Evolutionary conservation across 1,284 basidiomycete species (phyloP), one percentile per base, ranked within the genome.

Genomic region (Heterobasidion parviporum): DNA sequence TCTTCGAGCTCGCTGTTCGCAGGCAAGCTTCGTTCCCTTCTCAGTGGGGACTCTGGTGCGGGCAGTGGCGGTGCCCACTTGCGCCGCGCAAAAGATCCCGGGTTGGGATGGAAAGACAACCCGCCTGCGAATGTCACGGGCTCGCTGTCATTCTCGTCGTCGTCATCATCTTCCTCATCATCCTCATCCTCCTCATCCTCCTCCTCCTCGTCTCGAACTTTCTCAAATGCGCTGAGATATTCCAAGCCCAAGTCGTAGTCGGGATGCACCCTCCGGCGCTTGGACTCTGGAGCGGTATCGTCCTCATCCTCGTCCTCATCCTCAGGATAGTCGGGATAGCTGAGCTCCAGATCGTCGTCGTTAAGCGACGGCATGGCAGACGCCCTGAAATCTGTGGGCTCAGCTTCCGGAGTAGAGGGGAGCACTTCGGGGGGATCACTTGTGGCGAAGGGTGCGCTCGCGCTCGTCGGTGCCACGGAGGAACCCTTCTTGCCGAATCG

Each of bases 401-500:
- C 9, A 15, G 16, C 48, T 2, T 50, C 2, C 48, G 16, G 16
- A 15, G 16, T 18, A 33, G 15, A 20, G 18, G 20, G 43, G 46
- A 45, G 53, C 61, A 57, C 68, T 60, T 68, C 69, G 67, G 38
- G 64, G 33, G 56, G 58, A 38, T 69, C 69, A 26, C 26, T 26
- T 26, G 26, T 26, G 26, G 5, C 26, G 6, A 26, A 26, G 26
- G 26, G 26, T 26, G 71, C 0, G 70, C 68, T 9, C 76, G 73
- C 32, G 74, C 56, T 59, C 69, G 56, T 61, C 65, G 56, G 63
- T 16, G 62, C 58, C 53, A 54, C 70, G 59, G 56, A 71, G 71
- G 63, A 70, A 74, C 61, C 76, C 62, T 79, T 80, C 68, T 76
- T 78, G 44, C 77, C 78, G 54, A 79, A 79, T 16, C 77, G 69